phyloP scores from a whole-genome alignment of 371 early-diverging fungal species.

The Mortierella sp. region DNA sequence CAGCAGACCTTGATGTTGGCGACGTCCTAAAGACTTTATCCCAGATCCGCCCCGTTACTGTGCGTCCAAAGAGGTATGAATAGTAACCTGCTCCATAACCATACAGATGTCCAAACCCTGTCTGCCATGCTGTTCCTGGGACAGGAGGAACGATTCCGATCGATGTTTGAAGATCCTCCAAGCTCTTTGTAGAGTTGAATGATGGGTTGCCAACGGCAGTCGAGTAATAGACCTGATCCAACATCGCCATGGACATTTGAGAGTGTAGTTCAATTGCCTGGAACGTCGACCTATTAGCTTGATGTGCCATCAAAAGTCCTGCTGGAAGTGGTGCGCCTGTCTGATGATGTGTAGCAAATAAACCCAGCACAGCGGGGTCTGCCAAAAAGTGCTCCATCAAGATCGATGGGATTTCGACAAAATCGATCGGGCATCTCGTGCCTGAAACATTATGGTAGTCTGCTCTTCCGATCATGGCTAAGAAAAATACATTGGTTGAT shows the following conservation, averaged over 20 bases:
- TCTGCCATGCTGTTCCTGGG: constrained; percentile 87
- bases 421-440: constrained; percentile 95
- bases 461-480: constrained; percentile 93
- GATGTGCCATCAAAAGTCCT: constrained; percentile 65
- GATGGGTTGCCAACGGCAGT: constrained; percentile 36
- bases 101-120: constrained; percentile 92
- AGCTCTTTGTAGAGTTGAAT: constrained; percentile 66
- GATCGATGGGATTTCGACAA: constrained; percentile 97
- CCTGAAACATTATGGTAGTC: constrained; percentile 94
- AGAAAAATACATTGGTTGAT: background rate
- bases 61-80: constrained; percentile 90
- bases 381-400: constrained; percentile 93
- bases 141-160: constrained; percentile 75
- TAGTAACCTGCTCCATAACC: constrained; percentile 96
- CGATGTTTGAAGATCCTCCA: constrained; percentile 67
- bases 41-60: constrained; percentile 86
- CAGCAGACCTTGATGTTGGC: constrained; percentile 64
- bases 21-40: constrained; percentile 73
- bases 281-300: constrained; percentile 64
- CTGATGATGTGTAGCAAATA: constrained; percentile 77
- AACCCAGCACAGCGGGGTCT: constrained; percentile 75
- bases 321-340: constrained; percentile 68
- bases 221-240: constrained; percentile 88
- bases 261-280: constrained; percentile 84
- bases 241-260: constrained; percentile 88